phyloP scores from a whole-genome alignment of 371 early-diverging fungal genomes.

The Capillidium rhysosporum region DNA sequence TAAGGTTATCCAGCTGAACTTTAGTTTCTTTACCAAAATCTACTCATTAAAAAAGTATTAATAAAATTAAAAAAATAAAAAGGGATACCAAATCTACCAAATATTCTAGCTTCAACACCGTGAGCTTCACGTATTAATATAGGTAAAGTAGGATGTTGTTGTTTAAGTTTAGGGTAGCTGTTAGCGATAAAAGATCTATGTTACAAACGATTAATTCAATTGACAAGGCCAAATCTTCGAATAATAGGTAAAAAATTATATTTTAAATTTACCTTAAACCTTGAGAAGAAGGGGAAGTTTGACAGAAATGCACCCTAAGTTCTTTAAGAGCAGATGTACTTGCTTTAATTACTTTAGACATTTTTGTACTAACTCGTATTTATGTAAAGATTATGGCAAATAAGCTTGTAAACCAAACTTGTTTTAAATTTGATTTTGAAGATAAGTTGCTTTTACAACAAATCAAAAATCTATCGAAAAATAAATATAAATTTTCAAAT shows the following conservation, averaged over 20 bases:
- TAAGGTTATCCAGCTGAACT: constrained; percentile 46
- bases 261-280: constrained; percentile 47
- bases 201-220: too few relatives aligned
- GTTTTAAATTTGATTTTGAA: too few relatives aligned
- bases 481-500: too few relatives aligned
- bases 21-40: constrained; percentile 72
- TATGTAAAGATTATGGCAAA: too few relatives aligned
- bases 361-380: too few relatives aligned
- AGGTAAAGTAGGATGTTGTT: constrained; percentile 71
- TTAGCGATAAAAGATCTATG: constrained; percentile 60
- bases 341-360: neutral
- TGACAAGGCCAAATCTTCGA: neutral
- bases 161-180: constrained; percentile 56
- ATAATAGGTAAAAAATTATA: neutral
- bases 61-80: neutral
- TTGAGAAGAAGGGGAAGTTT: constrained; percentile 58
- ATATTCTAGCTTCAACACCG: constrained; percentile 67
- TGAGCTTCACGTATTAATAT: constrained; percentile 78
- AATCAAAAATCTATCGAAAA: too few relatives aligned
- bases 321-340: constrained; percentile 18
- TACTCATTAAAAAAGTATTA: constrained; percentile 12
- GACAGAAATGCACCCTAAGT: constrained; percentile 79
- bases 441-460: too few relatives aligned
- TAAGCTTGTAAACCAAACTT: too few relatives aligned
- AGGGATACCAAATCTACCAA: constrained; percentile 70